Base-by-base conservation (phyloP, 2,329 filamentous ascomycete genomes). In the Pseudocercospora crystallina region DNA sequence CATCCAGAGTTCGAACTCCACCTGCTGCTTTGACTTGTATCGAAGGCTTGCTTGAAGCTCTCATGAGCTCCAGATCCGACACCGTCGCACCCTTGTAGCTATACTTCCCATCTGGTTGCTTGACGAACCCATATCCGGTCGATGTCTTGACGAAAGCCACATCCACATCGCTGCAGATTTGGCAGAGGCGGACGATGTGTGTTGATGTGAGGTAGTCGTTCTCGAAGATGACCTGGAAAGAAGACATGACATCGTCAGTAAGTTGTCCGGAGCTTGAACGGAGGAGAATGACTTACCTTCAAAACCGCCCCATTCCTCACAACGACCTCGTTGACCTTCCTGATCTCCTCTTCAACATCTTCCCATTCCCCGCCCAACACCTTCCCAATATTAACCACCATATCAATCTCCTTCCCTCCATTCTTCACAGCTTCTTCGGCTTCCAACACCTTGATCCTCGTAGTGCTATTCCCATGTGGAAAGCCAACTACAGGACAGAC, bases 181-280 rank as follows among this genome's bases (percentile, higher is more conserved):
- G 59, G 60, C 81, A 83, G 0, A 84, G 69, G 5, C 65, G 69
- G 8, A 73, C 57, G 43, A 84, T 81, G 33, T 83, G 73, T 9
- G 74, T 60, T 0, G 78, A 68, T 1, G 69, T 26, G 0, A 84
- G 72, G 54, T 76, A 84, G 60, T 82, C 80, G 57, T 81, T 84
- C 58, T 84, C 80, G 48, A 84, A 83, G 42, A 84, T 84, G 43
- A 84, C 80, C n/a, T n/a, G n/a, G n/a, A n/a, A n/a, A n/a, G n/a
- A n/a, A n/a, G n/a, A n/a, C n/a, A n/a, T n/a, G n/a, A n/a, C n/a
- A n/a, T n/a, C n/a, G 20, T 26, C 20, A 7, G 20, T 26, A 3
- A 26, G 20, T 26, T 26, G 4, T 26, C 7, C 20, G 3, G 20
- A 26, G 7, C 20, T 7, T 26, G 3, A 26, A 26, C 7, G 20